Percentiles rank a stretch among this genome's conserved stretches.
These are phyloP conservation scores for Penstemon newberryi DNA, from an alignment of 257 asterid species.

Conservation along the genomic window DNA sequence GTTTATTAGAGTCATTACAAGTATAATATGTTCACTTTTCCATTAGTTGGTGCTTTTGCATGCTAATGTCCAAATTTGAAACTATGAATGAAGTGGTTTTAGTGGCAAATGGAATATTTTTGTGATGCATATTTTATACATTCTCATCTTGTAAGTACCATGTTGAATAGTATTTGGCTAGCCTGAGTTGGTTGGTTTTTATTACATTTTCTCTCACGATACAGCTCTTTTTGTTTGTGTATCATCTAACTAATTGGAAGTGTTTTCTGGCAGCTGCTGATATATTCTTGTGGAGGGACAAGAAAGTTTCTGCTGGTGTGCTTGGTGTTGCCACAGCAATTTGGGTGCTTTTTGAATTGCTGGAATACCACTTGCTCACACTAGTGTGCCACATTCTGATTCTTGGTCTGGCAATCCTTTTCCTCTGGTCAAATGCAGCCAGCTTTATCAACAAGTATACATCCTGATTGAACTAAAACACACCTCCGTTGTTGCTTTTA, in stretches of 20 bases:
- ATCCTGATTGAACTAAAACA: not conserved
- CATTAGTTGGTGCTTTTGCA: not conserved
- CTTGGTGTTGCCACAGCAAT: slow-evolving; percentile 74
- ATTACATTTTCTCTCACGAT: not conserved
- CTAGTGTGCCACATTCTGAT: slow-evolving; percentile 76
- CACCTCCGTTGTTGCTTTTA: not conserved
- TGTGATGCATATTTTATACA: not conserved
- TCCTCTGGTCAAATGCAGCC: slow-evolving; percentile 76
- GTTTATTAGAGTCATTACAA: not conserved
- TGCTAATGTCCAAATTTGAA: slow-evolving; percentile 5
- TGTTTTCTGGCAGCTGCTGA: slow-evolving; percentile 65
- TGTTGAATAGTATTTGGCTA: not conserved
- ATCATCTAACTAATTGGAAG: slow-evolving; percentile 15
- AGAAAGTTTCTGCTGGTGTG: slow-evolving; percentile 71
- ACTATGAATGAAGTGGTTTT: not conserved
- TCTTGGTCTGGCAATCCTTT: slow-evolving; percentile 57
- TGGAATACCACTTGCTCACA: slow-evolving; percentile 76
- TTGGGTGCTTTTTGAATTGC: slow-evolving; percentile 85
- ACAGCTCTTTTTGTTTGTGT: not conserved
- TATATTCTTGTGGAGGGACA: slow-evolving; percentile 80
- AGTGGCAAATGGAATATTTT: not conserved
- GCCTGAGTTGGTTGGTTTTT: not conserved
- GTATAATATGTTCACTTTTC: not conserved
- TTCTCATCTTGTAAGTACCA: not conserved
- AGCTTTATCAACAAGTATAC: slow-evolving; percentile 75